A percentile compares a stretch with the other conserved stretches of the same genome.
Conservation (phyloP, 2,329 filamentous ascomycete species). For the Neonectria hederae region DNA sequence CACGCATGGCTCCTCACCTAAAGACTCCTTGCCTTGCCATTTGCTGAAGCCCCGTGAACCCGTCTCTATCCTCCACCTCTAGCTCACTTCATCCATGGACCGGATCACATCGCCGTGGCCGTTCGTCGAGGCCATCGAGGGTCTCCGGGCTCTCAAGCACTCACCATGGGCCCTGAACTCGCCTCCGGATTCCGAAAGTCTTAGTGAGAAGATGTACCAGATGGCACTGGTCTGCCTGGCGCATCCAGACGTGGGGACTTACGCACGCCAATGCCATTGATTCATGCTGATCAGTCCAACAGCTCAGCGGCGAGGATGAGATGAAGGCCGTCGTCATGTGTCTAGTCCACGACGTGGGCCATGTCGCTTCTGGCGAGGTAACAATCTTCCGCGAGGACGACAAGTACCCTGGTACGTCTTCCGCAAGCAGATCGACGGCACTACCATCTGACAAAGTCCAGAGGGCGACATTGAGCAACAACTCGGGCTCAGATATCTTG, state of each 20-base stretch:
- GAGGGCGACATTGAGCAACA: conserved; percentile 19
- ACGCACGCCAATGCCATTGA: background rate
- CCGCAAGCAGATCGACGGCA: background rate
- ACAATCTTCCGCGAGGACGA: conserved; percentile 3
- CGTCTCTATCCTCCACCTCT: background rate
- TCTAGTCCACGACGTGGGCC: conserved; percentile 19
- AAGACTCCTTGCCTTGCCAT: conserved; percentile 4
- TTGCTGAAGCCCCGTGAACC: conserved; percentile 11
- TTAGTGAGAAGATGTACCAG: conserved; percentile 26
- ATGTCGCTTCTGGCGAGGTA: conserved; percentile 23
- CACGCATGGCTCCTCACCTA: conserved; percentile 17
- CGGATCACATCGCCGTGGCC: conserved; percentile 9
- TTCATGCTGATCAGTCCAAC: background rate
- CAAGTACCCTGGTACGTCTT: background rate
- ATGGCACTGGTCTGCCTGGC: conserved; percentile 24
- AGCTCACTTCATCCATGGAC: conserved; percentile 11
- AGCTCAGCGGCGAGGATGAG: conserved; percentile 20
- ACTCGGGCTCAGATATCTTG: conserved; percentile 22
- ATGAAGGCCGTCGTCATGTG: conserved; percentile 23
- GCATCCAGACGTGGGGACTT: conserved; percentile 22
- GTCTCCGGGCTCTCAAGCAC: conserved; percentile 24
- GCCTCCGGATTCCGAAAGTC: conserved; percentile 15
- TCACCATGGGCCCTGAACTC: background rate
- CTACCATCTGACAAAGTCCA: background rate
- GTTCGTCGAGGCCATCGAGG: conserved; percentile 26